A percentile compares a stretch with the other conserved stretches of the same genome.
phyloP scores from a whole-genome alignment of 306 rosid species.

The Mucuna pruriens region DNA sequence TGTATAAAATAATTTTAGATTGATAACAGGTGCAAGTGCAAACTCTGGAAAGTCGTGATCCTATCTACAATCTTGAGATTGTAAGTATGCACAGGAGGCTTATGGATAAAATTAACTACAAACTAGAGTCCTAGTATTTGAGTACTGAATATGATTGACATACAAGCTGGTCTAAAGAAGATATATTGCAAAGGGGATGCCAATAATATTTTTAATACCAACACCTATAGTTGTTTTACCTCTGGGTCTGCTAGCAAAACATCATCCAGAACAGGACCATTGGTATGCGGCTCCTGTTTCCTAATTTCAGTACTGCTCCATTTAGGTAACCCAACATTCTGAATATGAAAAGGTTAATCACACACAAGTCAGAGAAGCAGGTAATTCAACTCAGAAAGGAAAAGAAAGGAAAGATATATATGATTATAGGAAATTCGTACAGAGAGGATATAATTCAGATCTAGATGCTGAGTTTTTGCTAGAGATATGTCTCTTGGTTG shows the following conservation, averaged over 20 bases:
- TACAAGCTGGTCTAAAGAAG: conserved; percentile 19
- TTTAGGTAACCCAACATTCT: conserved; percentile 84
- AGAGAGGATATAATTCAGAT: conserved; percentile 72
- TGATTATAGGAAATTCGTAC: conserved; percentile 58
- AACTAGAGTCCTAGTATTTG: conserved; percentile 8
- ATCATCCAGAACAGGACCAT: conserved; percentile 96
- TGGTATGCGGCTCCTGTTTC: conserved; percentile 85
- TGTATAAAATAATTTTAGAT: not conserved
- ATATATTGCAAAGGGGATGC: not conserved
- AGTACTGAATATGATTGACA: conserved; percentile 29
- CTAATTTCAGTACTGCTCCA: conserved; percentile 92
- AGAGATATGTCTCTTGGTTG: conserved; percentile 88
- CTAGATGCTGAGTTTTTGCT: conserved; percentile 94
- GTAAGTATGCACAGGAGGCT: not conserved
- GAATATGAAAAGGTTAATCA: conserved; percentile 45
- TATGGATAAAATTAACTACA: not conserved
- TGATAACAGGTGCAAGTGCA: not conserved
- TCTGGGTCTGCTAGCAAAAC: conserved; percentile 79
- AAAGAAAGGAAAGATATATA: not conserved
- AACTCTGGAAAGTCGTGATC: not conserved
- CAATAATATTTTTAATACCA: conserved; percentile 1
- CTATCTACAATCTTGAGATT: not conserved
- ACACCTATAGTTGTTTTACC: conserved; percentile 59
- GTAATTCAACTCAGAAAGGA: conserved; percentile 21
- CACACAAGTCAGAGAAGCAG: conserved; percentile 32